Evolutionary conservation across 2,329 filamentous ascomycete species (phyloP), one percentile per base, ranked within the genome.

Genomic region (Hypoxylon sp.): DNA sequence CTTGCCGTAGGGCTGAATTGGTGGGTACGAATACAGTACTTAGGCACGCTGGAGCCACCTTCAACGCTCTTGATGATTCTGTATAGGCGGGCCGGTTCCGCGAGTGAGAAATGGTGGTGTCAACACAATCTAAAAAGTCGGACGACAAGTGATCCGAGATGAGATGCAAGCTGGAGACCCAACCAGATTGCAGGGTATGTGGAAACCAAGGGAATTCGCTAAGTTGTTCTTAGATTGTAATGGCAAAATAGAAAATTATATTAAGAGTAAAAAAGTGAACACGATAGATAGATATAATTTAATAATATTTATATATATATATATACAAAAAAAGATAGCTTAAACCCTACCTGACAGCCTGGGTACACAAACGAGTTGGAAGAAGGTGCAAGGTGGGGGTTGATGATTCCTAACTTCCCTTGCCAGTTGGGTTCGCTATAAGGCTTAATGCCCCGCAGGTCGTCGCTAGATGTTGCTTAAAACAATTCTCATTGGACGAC

Each of bases 1-100:
- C 48, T 63, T 60, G 55, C 65, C 68, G 60, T 77, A 77, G 75
- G 75, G 75, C 75, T 77, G 75, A 77, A 64, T 68, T 70, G 73
- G 74, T 74, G 73, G 70, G 71, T 72, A 72, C 67, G 57, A 51
- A 22, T 54, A 63, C 50, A 66, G 58, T 57, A 65, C 53, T 19
- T 48, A 51, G 51, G 22, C 19, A 37, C 6, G 35, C 19, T 65
- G 46, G 54, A n/a, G 54, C 19, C 22, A 65, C 29, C 44, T 56
- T 58, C 31, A 52, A 35, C 35, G 19, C 10, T 65, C 13, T 24
- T 3, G 22, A 47, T 9, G 11, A 50, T 63, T 51, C 37, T n/a
- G 35, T 46, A 44, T 56, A 46, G 35, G 44, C 62, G 57, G 66
- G n/a, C 53, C 62, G 57, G 57, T 46, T 68, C 57, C 53, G 62